Base-by-base conservation (phyloP, 2,329 filamentous ascomycete genomes). In the Davidsoniella eucalypti region DNA sequence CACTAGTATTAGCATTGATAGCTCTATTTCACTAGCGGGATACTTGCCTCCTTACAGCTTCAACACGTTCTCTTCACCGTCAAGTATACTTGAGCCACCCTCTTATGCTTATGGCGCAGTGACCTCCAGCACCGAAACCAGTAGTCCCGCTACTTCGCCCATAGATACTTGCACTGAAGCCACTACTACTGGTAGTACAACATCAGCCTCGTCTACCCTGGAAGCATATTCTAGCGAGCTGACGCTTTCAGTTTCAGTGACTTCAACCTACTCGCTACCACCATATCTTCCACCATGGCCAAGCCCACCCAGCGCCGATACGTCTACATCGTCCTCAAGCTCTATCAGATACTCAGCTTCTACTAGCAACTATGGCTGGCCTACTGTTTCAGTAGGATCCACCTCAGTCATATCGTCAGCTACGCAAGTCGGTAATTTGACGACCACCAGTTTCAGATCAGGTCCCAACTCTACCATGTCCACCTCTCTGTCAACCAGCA, bases 401-500 rank as follows among this genome's bases (percentile, higher is more conserved):
- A 43, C 41, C 12, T 21, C 18, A 23, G 12, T 3, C 41, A 43
- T 43, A 17, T 14, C 18, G 2, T 21, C 23, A 23, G 16, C 41
- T 43, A 43, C 41, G 21, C n/a, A 23, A 14, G 18, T 43, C 41
- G 41, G 41, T 14, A 43, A 43, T 43, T 43, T 43, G 41, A 43
- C 41, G 16, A 23, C 41, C 12, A 43, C 41, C 6, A 43, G 41
- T 43, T 23, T 43, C 41, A 43, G 41, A 10, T 14, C 21, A 23
- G 23, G 41, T 43, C 17, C 41, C 41, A 9, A 14, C 23, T 43
- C 41, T 25, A 43, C 41, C 10, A 43, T 14, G 16, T 12, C 41
- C 23, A 23, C 17, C 41, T 23, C 12, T 14, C 9, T 25, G n/a
- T 8, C 7, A 43, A 8, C 41, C 4, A 40, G 38, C 9, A 40